Base-by-base conservation (phyloP, 768 basidiomycete genomes). In the Phlegmacium glaucopus region DNA sequence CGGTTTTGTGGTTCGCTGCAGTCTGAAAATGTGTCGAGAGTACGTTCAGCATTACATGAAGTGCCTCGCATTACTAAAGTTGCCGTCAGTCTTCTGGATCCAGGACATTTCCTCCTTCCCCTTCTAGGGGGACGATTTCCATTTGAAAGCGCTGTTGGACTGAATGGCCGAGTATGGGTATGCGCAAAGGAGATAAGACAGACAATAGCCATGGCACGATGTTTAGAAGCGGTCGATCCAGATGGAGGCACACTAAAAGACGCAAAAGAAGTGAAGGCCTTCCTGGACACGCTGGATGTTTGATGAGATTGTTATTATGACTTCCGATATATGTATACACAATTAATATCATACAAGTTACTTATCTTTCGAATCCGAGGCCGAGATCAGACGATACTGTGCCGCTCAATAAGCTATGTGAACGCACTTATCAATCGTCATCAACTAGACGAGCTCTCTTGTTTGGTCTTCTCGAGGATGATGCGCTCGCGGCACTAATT, bases 161-260 rank as follows among this genome's bases (percentile, higher is more conserved):
- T 89, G 64, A 99, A 99, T 61, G 95, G 94, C 2, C 80, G 88
- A 36, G 81, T 96, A 13, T 98, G 95, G 95, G 66, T 97, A 55
- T 87, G 75, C 49, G 72, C 91, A 6, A 83, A 85, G 54, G 84
- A 89, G 36, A 67, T 76, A 9, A 81, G 76, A 54, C 82, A 90
- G 57, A 85, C 82, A 9, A 87, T 97, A 42, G 83, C 84, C 6
- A 71, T 85, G 17, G 72, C 81, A 48, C 78, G 90, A 40, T 90
- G 90, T 59, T 85, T 98, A 32, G 85, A 93, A 61, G 83, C 79
- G 12, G 83, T 80, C 9, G 91, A 95, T 64, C 79, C 86, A 16
- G 87, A 87, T 51, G 82, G 82, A 4, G 81, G 77, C 9, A 78
- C 80, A 4, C 72, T 83, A 75, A 34, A 10, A n/a, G 77, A 80